These are phyloP conservation scores for Rhododendron kiyosumense DNA, from an alignment of 148 eudicot genomes.

Conservation along the genomic window DNA sequence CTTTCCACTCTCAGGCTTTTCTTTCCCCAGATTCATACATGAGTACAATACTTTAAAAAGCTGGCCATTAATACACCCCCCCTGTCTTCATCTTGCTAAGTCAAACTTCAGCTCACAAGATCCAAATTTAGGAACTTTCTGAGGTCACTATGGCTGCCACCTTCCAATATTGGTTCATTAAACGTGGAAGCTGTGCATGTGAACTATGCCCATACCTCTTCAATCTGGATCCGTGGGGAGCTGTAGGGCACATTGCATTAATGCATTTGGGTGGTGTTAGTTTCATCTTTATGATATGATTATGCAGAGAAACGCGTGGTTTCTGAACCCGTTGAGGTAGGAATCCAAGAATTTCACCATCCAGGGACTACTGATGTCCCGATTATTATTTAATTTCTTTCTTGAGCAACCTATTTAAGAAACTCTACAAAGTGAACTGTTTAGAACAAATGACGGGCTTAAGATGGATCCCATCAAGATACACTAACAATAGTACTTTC, in stretches of 20 bases:
- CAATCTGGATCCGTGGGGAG: background rate
- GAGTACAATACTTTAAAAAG: background rate
- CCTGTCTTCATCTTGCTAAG: background rate
- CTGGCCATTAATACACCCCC: background rate
- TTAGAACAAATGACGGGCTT: background rate
- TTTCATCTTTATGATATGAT: background rate
- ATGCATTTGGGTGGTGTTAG: background rate
- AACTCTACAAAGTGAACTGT: background rate
- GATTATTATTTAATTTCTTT: background rate
- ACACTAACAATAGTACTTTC: no score
- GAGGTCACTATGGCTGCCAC: slow-evolving; percentile 5
- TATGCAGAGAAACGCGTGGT: background rate
- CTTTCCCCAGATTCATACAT: background rate
- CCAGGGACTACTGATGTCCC: background rate
- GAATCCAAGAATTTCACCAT: background rate
- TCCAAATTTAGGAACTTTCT: background rate
- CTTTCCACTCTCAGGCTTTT: background rate
- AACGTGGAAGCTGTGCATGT: slow-evolving; percentile 4
- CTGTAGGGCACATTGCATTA: background rate
- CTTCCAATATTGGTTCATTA: background rate
- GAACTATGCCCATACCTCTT: background rate
- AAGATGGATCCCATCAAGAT: no score
- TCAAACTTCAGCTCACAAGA: background rate
- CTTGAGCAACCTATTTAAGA: background rate
- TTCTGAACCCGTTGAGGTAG: background rate